These are phyloP conservation scores for Psilocybe sp. DNA, from an alignment of 768 basidiomycete genomes.

Conservation along the genomic window DNA sequence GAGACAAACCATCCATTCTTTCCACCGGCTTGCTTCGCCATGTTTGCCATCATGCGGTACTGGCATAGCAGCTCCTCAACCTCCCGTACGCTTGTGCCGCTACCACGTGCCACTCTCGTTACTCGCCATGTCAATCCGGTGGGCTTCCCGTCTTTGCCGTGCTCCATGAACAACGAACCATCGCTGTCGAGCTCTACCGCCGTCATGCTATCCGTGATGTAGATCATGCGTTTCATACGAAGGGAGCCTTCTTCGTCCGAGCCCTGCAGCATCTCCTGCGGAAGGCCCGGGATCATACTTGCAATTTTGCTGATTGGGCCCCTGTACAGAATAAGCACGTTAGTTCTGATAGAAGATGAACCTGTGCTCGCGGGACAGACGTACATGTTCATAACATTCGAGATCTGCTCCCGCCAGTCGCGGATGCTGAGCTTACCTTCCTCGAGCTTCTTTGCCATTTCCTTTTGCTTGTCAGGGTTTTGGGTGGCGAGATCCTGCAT, in stretches of 20 bases:
- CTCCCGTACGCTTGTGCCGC: constrained; percentile 92
- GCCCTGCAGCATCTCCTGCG: constrained; percentile 86
- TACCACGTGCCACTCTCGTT: constrained; percentile 85
- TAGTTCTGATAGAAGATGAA: constrained; percentile 2
- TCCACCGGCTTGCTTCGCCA: constrained; percentile 97
- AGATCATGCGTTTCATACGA: constrained; percentile 97
- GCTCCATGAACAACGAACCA: constrained; percentile 85
- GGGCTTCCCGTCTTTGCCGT: constrained; percentile 80
- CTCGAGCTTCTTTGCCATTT: constrained; percentile 96
- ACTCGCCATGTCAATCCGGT: constrained; percentile 88
- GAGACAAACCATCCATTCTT: constrained; percentile 87
- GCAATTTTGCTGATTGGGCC: constrained; percentile 99
- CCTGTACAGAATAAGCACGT: constrained; percentile 43
- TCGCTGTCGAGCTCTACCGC: constrained; percentile 92
- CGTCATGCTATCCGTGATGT: constrained; percentile 98
- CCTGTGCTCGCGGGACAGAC: constrained; percentile 21
- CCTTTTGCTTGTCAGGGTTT: constrained; percentile 96
- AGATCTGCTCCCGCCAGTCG: constrained; percentile 97
- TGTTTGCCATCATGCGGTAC: constrained; percentile 97
- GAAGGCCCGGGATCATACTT: constrained; percentile 97
- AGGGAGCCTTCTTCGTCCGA: constrained; percentile 89
- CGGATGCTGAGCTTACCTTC: constrained; percentile 96
- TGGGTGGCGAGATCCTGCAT: constrained; percentile 95
- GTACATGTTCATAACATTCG: constrained; percentile 97
- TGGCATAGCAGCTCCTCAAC: constrained; percentile 98